These are phyloP conservation scores for Ogataea dorogensis DNA, from an alignment of 805 yeast genomes.

Conservation along the genomic window DNA sequence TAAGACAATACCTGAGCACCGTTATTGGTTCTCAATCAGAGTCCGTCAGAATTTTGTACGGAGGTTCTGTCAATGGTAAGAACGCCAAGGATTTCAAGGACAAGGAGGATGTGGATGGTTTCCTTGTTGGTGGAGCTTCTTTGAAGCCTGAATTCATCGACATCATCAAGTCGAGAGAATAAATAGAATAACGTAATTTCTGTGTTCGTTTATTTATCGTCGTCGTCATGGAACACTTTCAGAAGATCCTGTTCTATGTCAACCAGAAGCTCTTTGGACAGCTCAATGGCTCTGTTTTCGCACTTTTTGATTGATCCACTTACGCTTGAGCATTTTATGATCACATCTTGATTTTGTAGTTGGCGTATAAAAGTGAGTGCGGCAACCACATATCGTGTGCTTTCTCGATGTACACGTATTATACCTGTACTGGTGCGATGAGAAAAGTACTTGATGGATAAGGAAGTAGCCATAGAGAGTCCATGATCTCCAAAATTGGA, in stretches of 20 bases:
- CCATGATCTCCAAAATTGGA: slow-evolving; percentile 80
- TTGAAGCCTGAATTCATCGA: slow-evolving; percentile 97
- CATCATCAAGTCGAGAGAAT: slow-evolving; percentile 88
- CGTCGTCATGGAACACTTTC: slow-evolving; percentile 10
- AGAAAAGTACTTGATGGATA: slow-evolving; percentile 70
- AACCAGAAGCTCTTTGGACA: slow-evolving; percentile 39
- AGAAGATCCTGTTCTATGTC: slow-evolving; percentile 7
- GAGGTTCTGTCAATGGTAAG: slow-evolving; percentile 97
- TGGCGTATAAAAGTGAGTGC: slow-evolving; percentile 58
- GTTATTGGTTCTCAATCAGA: slow-evolving; percentile 83
- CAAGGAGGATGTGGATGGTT: slow-evolving; percentile 94
- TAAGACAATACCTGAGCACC: slow-evolving; percentile 78
- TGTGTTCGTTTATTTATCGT: slow-evolving; percentile 3
- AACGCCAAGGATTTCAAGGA: slow-evolving; percentile 88
- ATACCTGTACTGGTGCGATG: slow-evolving; percentile 82
- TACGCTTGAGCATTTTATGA: slow-evolving; percentile 62
- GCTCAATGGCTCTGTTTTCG: slow-evolving; percentile 63
- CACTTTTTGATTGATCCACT: slow-evolving; percentile 89
- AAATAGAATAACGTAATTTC: slow-evolving; percentile 24
- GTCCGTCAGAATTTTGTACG: slow-evolving; percentile 87
- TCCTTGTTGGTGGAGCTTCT: slow-evolving; percentile 99
- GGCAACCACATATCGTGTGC: slow-evolving; percentile 59
- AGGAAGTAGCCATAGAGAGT: slow-evolving; percentile 53
- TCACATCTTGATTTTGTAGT: slow-evolving; percentile 48
- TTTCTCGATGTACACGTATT: slow-evolving; percentile 68